Percentiles rank a stretch among this genome's conserved stretches.
phyloP scores from a whole-genome alignment of 257 asterid genomes.

The Fraxinus americana region DNA sequence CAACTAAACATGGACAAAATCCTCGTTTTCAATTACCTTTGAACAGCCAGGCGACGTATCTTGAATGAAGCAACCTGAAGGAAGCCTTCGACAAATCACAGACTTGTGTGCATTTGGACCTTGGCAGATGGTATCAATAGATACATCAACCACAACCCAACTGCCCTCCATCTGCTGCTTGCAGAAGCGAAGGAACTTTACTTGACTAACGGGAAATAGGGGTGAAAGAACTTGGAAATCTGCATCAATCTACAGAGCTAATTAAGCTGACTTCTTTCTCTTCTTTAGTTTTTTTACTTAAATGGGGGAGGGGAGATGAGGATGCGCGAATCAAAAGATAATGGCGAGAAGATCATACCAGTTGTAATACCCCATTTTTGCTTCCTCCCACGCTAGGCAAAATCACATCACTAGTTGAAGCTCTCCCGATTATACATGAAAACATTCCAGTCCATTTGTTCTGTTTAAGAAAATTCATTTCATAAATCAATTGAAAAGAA shows the following conservation, averaged over 20 bases:
- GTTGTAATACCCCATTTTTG: conserved; percentile 47
- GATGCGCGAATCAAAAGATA: too few species aligned
- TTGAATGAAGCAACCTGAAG: conserved; percentile 82
- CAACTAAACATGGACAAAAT: conserved; percentile 2
- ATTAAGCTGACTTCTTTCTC: not conserved
- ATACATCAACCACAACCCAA: conserved; percentile 87
- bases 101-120: conserved; percentile 33
- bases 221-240: conserved; percentile 80
- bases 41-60: conserved; percentile 70
- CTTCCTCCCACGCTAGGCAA: conserved; percentile 36
- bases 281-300: not conserved
- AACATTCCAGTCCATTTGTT: conserved; percentile 54
- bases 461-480: conserved; percentile 32
- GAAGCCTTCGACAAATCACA: conserved; percentile 68
- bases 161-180: conserved; percentile 69
- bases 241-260: conserved; percentile 58
- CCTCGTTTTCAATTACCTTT: conserved; percentile 45
- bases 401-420: conserved; percentile 42
- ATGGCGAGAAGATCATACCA: conserved; percentile 52
- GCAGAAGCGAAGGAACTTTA: conserved; percentile 78
- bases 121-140: conserved; percentile 53
- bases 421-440: conserved; percentile 50
- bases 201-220: conserved; percentile 59
- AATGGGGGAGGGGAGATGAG: not conserved
- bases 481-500: too few species aligned